Percentiles rank a stretch among this genome's conserved stretches.
These are phyloP conservation scores for Psilocybe sp. DNA, from an alignment of 768 basidiomycete genomes.

Conservation along the genomic window DNA sequence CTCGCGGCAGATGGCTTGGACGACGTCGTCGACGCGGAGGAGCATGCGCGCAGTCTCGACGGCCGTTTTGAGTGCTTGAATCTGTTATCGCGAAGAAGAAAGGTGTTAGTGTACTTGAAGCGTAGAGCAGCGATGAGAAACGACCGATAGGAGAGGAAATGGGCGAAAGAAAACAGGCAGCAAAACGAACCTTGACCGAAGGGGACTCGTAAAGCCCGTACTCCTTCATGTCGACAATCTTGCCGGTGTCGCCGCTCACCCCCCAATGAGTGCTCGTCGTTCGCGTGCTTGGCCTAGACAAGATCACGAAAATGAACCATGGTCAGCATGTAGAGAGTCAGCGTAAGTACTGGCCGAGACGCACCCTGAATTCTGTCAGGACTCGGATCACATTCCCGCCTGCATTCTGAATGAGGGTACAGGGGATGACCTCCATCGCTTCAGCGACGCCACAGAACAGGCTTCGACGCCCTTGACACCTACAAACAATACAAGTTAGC, in stretches of 20 bases:
- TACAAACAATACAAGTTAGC: too few species aligned
- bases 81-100: too few species aligned
- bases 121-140: too few species aligned
- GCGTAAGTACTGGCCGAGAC: constrained; percentile 21
- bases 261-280: constrained; percentile 90
- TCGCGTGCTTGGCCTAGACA: constrained; percentile 87
- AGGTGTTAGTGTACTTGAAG: too few species aligned
- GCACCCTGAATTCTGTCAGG: constrained; percentile 87
- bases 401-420: constrained; percentile 91
- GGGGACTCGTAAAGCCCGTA: constrained; percentile 96
- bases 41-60: constrained; percentile 93
- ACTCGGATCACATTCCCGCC: constrained; percentile 94
- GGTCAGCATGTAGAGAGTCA: not conserved
- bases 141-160: too few species aligned
- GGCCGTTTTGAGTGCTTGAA: constrained; percentile 95
- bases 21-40: constrained; percentile 91
- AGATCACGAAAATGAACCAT: not conserved
- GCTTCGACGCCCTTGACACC: constrained; percentile 81
- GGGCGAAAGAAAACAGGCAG: too few species aligned
- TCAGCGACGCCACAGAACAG: constrained; percentile 88
- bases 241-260: constrained; percentile 94
- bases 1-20: constrained; percentile 83
- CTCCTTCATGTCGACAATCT: constrained; percentile 91
- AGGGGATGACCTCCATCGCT: constrained; percentile 95
- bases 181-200: constrained; percentile 85